A percentile compares a stretch with the other conserved stretches of the same genome.
These are phyloP conservation scores for Trichosporon asahii DNA, from an alignment of 1,284 basidiomycete species.

Conservation along the genomic window DNA sequence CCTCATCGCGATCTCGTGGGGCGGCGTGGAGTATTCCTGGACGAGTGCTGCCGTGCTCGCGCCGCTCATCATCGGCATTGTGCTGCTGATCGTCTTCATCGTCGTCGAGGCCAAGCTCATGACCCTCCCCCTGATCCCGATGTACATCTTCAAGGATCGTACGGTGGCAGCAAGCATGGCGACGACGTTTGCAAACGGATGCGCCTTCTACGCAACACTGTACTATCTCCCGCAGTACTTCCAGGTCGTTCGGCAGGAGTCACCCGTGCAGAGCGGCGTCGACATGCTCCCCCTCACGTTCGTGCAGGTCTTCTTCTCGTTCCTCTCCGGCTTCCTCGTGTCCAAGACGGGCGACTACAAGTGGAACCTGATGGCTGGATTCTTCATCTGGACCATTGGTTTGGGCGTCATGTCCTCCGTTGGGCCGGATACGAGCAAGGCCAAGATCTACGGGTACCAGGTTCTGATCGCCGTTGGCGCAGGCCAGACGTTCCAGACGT, in stretches of 20 bases:
- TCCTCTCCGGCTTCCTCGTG: slow-evolving; percentile 58
- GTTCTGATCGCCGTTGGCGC: slow-evolving; percentile 65
- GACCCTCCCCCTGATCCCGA: slow-evolving; percentile 62
- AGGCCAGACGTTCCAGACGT: slow-evolving; percentile 53
- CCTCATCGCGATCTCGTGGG: slow-evolving; percentile 70
- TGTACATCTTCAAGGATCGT: slow-evolving; percentile 66
- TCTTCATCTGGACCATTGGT: slow-evolving; percentile 63
- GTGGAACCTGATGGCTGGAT: slow-evolving; percentile 63
- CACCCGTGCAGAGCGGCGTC: slow-evolving; percentile 60
- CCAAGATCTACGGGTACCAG: slow-evolving; percentile 63
- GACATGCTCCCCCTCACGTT: slow-evolving; percentile 64
- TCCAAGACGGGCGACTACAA: slow-evolving; percentile 64
- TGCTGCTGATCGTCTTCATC: slow-evolving; percentile 61
- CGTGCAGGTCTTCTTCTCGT: slow-evolving; percentile 58
- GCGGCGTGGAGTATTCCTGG: slow-evolving; percentile 66
- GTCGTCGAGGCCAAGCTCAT: slow-evolving; percentile 69
- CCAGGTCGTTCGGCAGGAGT: slow-evolving; percentile 64
- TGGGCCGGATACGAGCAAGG: slow-evolving; percentile 55
- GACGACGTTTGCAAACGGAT: slow-evolving; percentile 63
- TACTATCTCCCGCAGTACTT: slow-evolving; percentile 63
- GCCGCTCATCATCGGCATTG: slow-evolving; percentile 59
- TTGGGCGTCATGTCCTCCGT: slow-evolving; percentile 66
- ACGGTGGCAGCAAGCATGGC: slow-evolving; percentile 68
- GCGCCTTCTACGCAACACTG: slow-evolving; percentile 30
- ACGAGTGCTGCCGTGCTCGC: slow-evolving; percentile 61